Conservation (phyloP, 2,329 filamentous ascomycete genomes). For the Botryotinia globosa region DNA sequence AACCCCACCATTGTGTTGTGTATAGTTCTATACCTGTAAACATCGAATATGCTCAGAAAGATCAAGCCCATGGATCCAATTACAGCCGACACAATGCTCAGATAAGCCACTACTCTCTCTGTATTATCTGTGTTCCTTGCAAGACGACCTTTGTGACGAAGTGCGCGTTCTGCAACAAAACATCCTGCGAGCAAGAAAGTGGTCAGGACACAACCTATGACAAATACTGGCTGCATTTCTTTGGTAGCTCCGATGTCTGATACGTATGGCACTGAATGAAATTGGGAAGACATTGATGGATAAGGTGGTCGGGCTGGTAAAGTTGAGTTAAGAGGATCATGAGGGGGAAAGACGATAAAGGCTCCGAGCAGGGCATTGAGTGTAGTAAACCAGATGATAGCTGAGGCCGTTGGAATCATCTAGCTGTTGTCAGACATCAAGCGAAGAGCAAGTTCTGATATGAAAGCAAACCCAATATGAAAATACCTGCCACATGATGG, state of each 20-base stretch:
- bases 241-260: conserved; percentile 59
- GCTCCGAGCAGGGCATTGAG: conserved; percentile 7
- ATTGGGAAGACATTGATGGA: conserved; percentile 52
- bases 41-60: conserved; percentile 82
- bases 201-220: conserved; percentile 67
- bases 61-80: conserved; percentile 78
- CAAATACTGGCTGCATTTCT: conserved; percentile 72
- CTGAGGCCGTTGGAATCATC: conserved; percentile 18
- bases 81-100: conserved; percentile 67
- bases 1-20: conserved; percentile 77
- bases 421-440: conserved; percentile 52
- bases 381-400: conserved; percentile 15
- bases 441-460: conserved; percentile 37
- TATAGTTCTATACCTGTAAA: conserved; percentile 58
- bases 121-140: conserved; percentile 63
- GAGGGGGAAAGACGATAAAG: conserved; percentile 14
- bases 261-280: conserved; percentile 68
- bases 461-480: conserved; percentile 39
- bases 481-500: conserved; percentile 37
- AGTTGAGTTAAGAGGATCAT: background rate
- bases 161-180: conserved; percentile 78
- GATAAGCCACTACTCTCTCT: conserved; percentile 60
- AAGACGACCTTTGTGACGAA: conserved; percentile 78
- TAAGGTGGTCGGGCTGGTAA: conserved; percentile 51
- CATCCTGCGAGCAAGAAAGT: conserved; percentile 77